Evolutionary conservation across 2,329 filamentous ascomycete species (phyloP).

Genomic region (Coniochaeta sp.): DNA sequence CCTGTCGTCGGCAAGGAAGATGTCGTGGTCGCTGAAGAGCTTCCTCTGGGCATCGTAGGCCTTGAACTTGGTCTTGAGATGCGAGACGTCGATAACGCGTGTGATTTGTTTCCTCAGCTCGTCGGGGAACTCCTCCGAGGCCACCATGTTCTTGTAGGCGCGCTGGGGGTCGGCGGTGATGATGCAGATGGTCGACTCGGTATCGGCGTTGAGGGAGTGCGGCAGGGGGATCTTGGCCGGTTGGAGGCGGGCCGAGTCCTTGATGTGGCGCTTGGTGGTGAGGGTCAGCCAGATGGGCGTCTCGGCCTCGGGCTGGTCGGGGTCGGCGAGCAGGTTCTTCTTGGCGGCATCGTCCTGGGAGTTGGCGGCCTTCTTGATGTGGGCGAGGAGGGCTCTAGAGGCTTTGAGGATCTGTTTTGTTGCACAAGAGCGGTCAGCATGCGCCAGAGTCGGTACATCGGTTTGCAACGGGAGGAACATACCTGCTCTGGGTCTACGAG

Average conservation of each 20-base stretch:
- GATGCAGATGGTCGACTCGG: constrained; percentile 68
- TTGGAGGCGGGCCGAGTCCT: constrained; percentile 72
- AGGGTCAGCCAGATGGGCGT: constrained; percentile 55
- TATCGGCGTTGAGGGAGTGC: constrained; percentile 63
- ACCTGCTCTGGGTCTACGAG: constrained; percentile 28
- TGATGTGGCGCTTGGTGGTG: constrained; percentile 59
- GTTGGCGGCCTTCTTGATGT: constrained; percentile 51
- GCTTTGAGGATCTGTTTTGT: constrained; percentile 49
- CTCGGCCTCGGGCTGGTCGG: constrained; percentile 31
- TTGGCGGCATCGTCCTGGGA: constrained; percentile 40
- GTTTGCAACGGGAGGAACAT: constrained; percentile 5
- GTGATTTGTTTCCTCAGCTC: constrained; percentile 61
- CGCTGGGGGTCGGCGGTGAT: constrained; percentile 68
- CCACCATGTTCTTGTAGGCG: constrained; percentile 82
- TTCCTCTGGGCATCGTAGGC: constrained; percentile 82
- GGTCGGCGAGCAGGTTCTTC: constrained; percentile 46
- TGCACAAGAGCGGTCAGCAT: not conserved
- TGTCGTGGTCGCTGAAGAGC: constrained; percentile 77
- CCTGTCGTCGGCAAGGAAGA: constrained; percentile 89
- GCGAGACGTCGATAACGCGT: constrained; percentile 72
- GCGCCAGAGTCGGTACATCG: not conserved
- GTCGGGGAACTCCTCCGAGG: constrained; percentile 62
- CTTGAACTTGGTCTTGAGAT: constrained; percentile 77
- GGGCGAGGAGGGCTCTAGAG: constrained; percentile 53
- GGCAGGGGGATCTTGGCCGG: constrained; percentile 76